Evolutionary conservation across 2,329 filamentous ascomycete species (phyloP).

Genomic region (Didymella arachidicola): DNA sequence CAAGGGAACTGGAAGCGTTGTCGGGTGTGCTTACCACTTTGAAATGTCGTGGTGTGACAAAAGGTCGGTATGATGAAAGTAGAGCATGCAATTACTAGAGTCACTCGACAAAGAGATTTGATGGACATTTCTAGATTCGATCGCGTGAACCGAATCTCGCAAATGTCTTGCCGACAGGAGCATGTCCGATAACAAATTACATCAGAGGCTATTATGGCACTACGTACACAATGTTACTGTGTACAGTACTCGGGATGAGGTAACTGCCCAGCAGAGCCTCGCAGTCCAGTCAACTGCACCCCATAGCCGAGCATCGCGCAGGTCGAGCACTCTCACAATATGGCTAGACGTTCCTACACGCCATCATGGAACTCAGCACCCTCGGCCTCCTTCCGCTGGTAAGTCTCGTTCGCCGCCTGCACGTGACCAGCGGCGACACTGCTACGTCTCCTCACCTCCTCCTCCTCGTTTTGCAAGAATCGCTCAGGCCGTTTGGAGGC

Average conservation of each 20-base stretch:
- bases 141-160: no score
- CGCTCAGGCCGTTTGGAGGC: slow-evolving; percentile 54
- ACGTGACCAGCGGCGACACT: slow-evolving; percentile 31
- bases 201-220: no score
- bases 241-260: background rate
- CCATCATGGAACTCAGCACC: slow-evolving; percentile 12
- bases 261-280: background rate
- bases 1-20: background rate
- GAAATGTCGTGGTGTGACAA: no score
- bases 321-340: no score
- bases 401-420: slow-evolving; percentile 22
- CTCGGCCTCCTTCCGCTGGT: slow-evolving; percentile 2
- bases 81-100: no score
- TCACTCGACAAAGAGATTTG: no score
- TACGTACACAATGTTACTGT: no score
- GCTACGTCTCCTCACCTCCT: slow-evolving; percentile 32
- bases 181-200: no score
- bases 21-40: background rate
- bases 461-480: slow-evolving; percentile 56
- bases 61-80: no score
- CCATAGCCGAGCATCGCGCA: background rate
- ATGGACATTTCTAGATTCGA: no score
- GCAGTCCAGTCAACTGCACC: background rate
- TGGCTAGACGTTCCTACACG: background rate
- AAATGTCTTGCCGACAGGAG: no score